Conservation (phyloP, 768 basidiomycete species). For the Boletus rex-veris region DNA sequence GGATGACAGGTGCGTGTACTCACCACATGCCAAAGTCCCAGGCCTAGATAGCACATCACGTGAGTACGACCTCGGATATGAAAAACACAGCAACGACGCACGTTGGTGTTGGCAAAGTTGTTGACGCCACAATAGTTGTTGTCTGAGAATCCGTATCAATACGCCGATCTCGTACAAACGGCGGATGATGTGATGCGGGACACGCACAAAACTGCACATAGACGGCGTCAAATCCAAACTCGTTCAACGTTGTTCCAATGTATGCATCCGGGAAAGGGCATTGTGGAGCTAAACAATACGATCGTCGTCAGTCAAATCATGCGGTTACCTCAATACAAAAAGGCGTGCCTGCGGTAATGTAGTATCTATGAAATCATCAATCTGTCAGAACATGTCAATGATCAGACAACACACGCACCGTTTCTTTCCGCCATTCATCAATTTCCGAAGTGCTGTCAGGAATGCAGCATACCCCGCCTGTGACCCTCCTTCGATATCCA, state of each 20-base stretch:
- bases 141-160: constrained; percentile 28
- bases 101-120: constrained; percentile 42
- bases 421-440: constrained; percentile 30
- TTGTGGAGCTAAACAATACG: constrained; percentile 31
- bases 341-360: constrained; percentile 39
- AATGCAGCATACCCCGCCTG: constrained; percentile 31
- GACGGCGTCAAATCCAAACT: constrained; percentile 45
- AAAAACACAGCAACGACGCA: constrained; percentile 10
- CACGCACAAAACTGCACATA: constrained; percentile 48
- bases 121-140: constrained; percentile 44
- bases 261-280: constrained; percentile 49
- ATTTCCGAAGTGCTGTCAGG: constrained; percentile 21
- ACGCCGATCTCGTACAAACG: background rate
- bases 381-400: background rate
- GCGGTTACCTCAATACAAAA: background rate
- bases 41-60: constrained; percentile 32
- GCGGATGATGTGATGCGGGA: background rate
- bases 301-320: constrained; percentile 1
- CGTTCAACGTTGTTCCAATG: constrained; percentile 40
- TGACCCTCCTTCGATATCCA: constrained; percentile 48
- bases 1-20: background rate
- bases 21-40: constrained; percentile 43
- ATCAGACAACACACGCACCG: constrained; percentile 14
- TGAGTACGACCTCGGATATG: background rate
- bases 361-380: constrained; percentile 32